Evolutionary conservation across 805 yeast genomes (phyloP).

Genomic region (Cyberlindnera mississippiensis): DNA sequence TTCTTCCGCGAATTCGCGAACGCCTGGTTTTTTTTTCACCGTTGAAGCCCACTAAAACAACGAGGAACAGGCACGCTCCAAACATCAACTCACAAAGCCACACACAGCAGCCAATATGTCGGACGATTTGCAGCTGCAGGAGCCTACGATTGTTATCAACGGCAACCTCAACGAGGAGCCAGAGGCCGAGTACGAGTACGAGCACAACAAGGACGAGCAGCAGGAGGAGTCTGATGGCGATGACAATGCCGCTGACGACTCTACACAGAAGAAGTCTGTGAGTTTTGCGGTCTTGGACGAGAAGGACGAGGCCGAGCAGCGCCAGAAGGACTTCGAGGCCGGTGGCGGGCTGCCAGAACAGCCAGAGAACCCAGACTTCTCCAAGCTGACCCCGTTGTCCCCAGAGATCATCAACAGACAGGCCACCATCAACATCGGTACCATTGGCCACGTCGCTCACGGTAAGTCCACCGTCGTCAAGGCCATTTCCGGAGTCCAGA

Average conservation of each 20-base stretch:
- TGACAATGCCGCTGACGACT: conserved; percentile 37
- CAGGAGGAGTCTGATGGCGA: conserved; percentile 40
- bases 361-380: conserved; percentile 83
- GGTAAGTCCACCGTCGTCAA: conserved; percentile 92
- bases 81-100: too few species aligned
- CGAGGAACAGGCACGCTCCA: too few species aligned
- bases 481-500: conserved; percentile 97
- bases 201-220: conserved; percentile 20
- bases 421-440: conserved; percentile 98
- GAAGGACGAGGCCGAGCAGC: conserved; percentile 71
- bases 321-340: conserved; percentile 85
- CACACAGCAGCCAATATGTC: conserved; percentile 48
- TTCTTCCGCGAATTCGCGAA: too few species aligned
- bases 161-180: conserved; percentile 45
- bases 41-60: too few species aligned
- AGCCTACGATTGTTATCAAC: conserved; percentile 78
- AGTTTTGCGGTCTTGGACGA: conserved; percentile 72
- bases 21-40: conserved; percentile 12
- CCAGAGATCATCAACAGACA: conserved; percentile 98
- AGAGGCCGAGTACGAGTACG: conserved; percentile 30
- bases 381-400: conserved; percentile 76
- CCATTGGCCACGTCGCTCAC: conserved; percentile 95
- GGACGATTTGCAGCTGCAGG: conserved; percentile 77
- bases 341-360: conserved; percentile 99
- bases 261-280: conserved; percentile 62